Evolutionary conservation across 2,329 filamentous ascomycete species (phyloP).

Genomic region (Fusarium graminum): DNA sequence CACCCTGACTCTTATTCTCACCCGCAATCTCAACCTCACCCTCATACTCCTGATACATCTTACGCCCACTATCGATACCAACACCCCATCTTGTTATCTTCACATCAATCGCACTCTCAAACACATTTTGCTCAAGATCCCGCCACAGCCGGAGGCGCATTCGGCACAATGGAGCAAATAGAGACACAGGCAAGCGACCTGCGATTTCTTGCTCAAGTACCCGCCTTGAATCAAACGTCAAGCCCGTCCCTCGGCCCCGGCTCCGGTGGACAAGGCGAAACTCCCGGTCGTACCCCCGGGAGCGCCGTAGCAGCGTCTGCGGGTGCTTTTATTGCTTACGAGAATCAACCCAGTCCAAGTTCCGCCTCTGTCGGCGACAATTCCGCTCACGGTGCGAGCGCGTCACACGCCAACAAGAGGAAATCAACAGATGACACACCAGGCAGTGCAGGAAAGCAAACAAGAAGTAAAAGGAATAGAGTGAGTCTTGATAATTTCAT

Average conservation of each 20-base stretch:
- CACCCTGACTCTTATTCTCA: conserved; percentile 14
- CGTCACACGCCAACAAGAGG: conserved; percentile 52
- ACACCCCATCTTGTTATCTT: conserved; percentile 19
- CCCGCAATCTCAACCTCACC: conserved; percentile 14
- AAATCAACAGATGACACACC: conserved; percentile 59
- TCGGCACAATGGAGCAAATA: conserved; percentile 64
- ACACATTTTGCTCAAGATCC: conserved; percentile 13
- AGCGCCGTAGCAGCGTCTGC: conserved; percentile 45
- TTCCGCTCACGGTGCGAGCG: conserved; percentile 58
- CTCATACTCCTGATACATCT: conserved; percentile 10
- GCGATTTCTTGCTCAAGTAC: conserved; percentile 62
- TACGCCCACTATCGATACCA: conserved; percentile 23
- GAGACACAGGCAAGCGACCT: conserved; percentile 67
- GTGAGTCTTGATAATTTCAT: conserved; percentile 55
- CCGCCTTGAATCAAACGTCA: conserved; percentile 47
- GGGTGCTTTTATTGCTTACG: conserved; percentile 52
- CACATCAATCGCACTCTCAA: conserved; percentile 22
- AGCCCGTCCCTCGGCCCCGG: conserved; percentile 41
- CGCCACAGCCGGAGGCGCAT: conserved; percentile 39
- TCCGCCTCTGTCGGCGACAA: conserved; percentile 62
- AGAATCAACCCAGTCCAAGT: conserved; percentile 54
- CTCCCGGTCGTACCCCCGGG: conserved; percentile 38
- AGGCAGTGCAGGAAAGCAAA: conserved; percentile 59
- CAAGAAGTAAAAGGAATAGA: conserved; percentile 71
- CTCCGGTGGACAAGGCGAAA: conserved; percentile 38